A percentile compares a stretch with the other conserved stretches of the same genome.
These are phyloP conservation scores for Gynostemma pentaphyllum DNA, from an alignment of 306 rosid genomes.

Conservation along the genomic window DNA sequence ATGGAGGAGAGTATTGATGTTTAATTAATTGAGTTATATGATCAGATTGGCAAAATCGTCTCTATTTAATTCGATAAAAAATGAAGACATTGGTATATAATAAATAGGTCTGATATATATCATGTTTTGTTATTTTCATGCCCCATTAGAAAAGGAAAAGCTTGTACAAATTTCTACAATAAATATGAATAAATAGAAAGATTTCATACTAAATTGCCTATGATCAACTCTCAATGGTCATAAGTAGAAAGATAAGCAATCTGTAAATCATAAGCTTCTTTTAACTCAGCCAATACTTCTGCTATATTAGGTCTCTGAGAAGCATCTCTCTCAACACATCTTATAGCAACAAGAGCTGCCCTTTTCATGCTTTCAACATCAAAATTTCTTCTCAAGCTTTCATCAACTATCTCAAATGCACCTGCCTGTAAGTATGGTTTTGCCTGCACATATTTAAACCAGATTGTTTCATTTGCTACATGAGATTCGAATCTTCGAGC, in stretches of 20 bases:
- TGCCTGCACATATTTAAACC: conserved; percentile 38
- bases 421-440: conserved; percentile 93
- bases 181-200: background rate
- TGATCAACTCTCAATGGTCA: background rate
- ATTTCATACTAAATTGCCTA: background rate
- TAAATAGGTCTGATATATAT: no score
- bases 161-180: background rate
- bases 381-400: conserved; percentile 41
- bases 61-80: no score
- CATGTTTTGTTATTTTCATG: no score
- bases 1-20: no score
- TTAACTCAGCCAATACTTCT: conserved; percentile 63
- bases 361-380: conserved; percentile 67
- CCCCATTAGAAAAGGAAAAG: background rate
- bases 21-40: no score
- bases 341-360: conserved; percentile 54
- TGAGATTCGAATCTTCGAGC: no score
- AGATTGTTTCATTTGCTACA: background rate
- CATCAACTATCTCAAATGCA: conserved; percentile 75
- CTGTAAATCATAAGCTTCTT: conserved; percentile 61
- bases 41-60: no score
- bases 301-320: conserved; percentile 71
- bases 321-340: conserved; percentile 77
- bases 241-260: conserved; percentile 47
- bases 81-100: no score